Evolutionary conservation across 768 basidiomycete species (phyloP).

Genomic region (Suillus placidus): DNA sequence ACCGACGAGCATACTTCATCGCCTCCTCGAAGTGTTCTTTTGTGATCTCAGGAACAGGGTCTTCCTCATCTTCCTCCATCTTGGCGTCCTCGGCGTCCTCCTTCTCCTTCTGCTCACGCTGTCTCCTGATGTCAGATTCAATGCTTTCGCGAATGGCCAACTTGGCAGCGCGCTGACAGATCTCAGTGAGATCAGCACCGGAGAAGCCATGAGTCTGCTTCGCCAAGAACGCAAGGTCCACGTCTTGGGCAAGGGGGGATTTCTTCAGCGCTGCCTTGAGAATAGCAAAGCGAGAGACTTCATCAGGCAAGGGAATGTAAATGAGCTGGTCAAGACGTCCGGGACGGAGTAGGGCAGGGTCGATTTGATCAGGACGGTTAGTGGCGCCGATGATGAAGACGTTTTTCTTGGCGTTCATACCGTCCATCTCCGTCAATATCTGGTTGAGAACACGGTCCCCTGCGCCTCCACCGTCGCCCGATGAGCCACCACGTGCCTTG

Average conservation of each 20-base stretch:
- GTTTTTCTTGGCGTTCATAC: constrained; percentile 98
- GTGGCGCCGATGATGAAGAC: constrained; percentile 98
- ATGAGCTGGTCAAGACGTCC: constrained; percentile 99
- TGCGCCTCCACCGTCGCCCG: constrained; percentile 93
- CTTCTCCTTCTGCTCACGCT: constrained; percentile 78
- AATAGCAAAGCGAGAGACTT: constrained; percentile 87
- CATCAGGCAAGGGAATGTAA: constrained; percentile 98
- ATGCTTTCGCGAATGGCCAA: constrained; percentile 95
- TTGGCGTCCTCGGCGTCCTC: constrained; percentile 76
- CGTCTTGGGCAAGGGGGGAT: constrained; percentile 80
- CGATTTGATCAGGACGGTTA: constrained; percentile 96
- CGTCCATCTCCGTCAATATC: constrained; percentile 97
- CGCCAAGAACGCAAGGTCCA: constrained; percentile 84
- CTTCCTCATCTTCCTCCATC: constrained; percentile 74
- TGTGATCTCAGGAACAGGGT: constrained; percentile 89
- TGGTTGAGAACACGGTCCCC: constrained; percentile 98
- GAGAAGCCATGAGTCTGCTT: constrained; percentile 97
- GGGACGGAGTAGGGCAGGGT: constrained; percentile 89
- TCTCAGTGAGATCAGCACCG: constrained; percentile 99
- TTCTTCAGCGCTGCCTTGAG: constrained; percentile 91
- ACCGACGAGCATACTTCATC: constrained; percentile 96
- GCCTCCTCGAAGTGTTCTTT: constrained; percentile 97
- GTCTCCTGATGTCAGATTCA: constrained; percentile 81
- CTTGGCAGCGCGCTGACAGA: constrained; percentile 97
- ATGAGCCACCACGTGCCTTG: constrained; percentile 85